Evolutionary conservation across 495 filamentous ascomycete genomes (phyloP), one percentile per base, ranked within the genome.

Genomic region (Daldinia grandis): DNA sequence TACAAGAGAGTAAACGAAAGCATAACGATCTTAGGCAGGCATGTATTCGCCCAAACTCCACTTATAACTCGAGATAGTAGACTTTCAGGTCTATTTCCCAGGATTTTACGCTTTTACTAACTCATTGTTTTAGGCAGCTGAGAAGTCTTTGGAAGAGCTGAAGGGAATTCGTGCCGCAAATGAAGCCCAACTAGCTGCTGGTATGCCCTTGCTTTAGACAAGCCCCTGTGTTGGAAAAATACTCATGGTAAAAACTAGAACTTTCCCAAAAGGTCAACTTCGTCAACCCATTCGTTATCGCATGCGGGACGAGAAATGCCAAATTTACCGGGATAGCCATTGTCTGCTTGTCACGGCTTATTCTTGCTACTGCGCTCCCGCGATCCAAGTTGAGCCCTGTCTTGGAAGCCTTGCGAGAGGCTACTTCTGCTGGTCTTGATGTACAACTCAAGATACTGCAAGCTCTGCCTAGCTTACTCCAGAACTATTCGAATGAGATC

Each of bases 381-480:
- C 87, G 86, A 65, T 82, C 86, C 7, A 82, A 92, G 62, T 79
- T 99, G 57, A 89, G 88, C 73, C 93, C 96, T 71, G 92, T 97
- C 28, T 83, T 99, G 12, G 90, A 94, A 57, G 94, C 93, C 1
- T 83, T 99, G 67, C 89, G 90, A 73, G 93, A 98, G 74, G 93
- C 91, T 56, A 90, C 91, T 3, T 79, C 72, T 25, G 73, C 79
- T 85, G 94, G 90, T 33, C 86, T 96, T 54, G 96, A 99, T 78
- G 90, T 98, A 2, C 95, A 99, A 73, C 87, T 99, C 56, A 99
- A 98, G 80, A 96, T 98, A 30, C 83, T 99, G 17, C 95, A 99
- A 76, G 92, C 94, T 0, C 81, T 99, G 31, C 95, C 96, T n/a
- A 91, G 93, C 1, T 76, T 99, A 38, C 81, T 98, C 7, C 94